Evolutionary conservation across 2,329 filamentous ascomycete genomes (phyloP).

Genomic region (Trichoderma simmonsii): DNA sequence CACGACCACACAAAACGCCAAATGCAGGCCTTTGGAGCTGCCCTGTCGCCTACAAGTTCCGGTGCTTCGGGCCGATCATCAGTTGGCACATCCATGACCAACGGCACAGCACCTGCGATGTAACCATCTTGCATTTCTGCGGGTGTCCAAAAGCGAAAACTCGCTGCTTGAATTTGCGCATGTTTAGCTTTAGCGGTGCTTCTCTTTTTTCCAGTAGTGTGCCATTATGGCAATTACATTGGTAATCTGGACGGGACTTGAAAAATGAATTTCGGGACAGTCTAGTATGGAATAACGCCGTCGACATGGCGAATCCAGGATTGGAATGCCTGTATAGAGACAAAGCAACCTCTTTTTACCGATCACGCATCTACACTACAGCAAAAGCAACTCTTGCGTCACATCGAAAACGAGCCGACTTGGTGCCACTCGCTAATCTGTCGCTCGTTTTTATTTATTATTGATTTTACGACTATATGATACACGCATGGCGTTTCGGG

Average conservation of each 20-base stretch:
- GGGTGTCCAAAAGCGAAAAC: not conserved
- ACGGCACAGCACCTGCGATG: constrained; percentile 27
- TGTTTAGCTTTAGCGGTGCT: not conserved
- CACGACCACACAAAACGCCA: constrained; percentile 63
- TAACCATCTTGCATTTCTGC: not conserved
- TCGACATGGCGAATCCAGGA: not conserved
- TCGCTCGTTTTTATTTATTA: not conserved
- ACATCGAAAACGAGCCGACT: not conserved
- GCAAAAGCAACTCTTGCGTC: not conserved
- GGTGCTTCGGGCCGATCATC: constrained; percentile 19
- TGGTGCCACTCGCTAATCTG: not conserved
- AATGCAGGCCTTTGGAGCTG: constrained; percentile 52
- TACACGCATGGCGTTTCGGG: constrained; percentile 18
- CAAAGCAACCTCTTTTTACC: not conserved
- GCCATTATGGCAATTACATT: not conserved
- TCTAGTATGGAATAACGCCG: not conserved
- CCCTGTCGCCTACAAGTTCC: constrained; percentile 22
- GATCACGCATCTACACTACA: not conserved
- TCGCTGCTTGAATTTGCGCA: not conserved
- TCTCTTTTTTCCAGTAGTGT: not conserved
- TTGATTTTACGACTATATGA: constrained; percentile 9
- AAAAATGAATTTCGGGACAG: not conserved
- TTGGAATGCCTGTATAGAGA: not conserved
- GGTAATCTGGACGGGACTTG: not conserved
- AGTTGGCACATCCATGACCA: constrained; percentile 26